Base-by-base conservation (phyloP, 208 protist genomes). In the Leishmania turanica region DNA sequence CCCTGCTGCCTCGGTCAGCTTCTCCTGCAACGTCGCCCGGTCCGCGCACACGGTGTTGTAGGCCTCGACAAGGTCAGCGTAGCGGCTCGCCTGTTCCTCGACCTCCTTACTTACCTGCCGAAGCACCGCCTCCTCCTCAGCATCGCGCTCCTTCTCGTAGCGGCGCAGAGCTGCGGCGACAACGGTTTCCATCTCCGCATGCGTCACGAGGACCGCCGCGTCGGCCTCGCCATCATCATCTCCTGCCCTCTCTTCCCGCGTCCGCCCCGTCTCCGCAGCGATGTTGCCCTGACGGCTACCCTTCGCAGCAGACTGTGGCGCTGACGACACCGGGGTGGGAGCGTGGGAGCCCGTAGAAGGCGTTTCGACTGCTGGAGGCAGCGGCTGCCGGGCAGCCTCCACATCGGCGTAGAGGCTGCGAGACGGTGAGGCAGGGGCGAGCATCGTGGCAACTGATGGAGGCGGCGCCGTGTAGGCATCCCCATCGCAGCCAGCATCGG, bases 101-200 rank as follows among this genome's bases (percentile, higher is more conserved):
- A 96, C 91, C 82, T 96, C 93, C 37, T 51, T 79, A n/a, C 83
- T 87, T 27, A 96, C 88, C 65, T 93, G 84, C 77, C 90, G 82
- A 31, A 96, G 87, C 54, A 95, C 87, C 17, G 81, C 84, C 62
- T 91, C 89, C 80, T 96, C 93, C 78, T 95, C 93, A 11, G 87
- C 86, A 82, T 96, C 91, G 17, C 93, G 85, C 77, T 82, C 75
- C 70, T 85, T 82, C 58, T 95, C 90, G 68, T 96, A 96, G 27
- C 83, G 82, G 34, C 82, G 84, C 9, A 96, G 82, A 21, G 88
- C 84, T 49, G 76, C 84, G 17, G 68, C 17, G 31, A 95, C 75
- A 34, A 73, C 80, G 21, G 60, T n/a, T 40, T 80, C 49, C 78
- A 96, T 77, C 53, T 91, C 87, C 6, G 75, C 79, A 27, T 90